Evolutionary conservation across 2,329 filamentous ascomycete genomes (phyloP).

Genomic region (Fusarium liriodendri): DNA sequence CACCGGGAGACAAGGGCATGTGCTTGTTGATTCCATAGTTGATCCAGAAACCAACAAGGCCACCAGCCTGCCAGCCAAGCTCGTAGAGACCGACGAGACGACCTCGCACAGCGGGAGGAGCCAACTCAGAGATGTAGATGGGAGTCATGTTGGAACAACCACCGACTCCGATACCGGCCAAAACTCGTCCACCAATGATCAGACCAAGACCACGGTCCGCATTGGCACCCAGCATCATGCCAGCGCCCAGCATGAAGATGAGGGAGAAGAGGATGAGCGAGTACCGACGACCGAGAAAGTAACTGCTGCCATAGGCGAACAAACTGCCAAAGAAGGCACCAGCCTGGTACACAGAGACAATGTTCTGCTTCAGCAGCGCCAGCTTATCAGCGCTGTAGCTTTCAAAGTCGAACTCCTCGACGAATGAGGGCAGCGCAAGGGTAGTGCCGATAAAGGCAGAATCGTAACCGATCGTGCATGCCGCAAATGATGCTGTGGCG

Average conservation of each 20-base stretch:
- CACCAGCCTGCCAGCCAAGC: conserved; percentile 72
- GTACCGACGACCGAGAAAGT: conserved; percentile 74
- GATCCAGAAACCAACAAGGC: conserved; percentile 74
- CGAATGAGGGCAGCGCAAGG: conserved; percentile 76
- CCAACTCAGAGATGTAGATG: conserved; percentile 70
- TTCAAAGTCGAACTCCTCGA: conserved; percentile 73
- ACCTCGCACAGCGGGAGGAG: conserved; percentile 72
- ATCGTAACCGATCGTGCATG: conserved; percentile 71
- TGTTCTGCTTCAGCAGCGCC: conserved; percentile 76
- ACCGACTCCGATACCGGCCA: conserved; percentile 73
- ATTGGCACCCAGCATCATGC: conserved; percentile 77
- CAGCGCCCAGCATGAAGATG: conserved; percentile 77
- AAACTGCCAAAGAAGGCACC: conserved; percentile 87
- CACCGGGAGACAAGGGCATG: conserved; percentile 53
- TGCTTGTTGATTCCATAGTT: conserved; percentile 71
- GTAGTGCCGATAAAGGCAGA: conserved; percentile 85
- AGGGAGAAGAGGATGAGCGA: conserved; percentile 70
- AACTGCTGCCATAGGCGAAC: conserved; percentile 72
- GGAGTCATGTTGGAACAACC: conserved; percentile 72
- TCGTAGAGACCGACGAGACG: conserved; percentile 76
- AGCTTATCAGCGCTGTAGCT: conserved; percentile 59
- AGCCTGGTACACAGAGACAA: conserved; percentile 84
- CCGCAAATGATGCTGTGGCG: conserved; percentile 65
- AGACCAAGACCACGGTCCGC: conserved; percentile 71
- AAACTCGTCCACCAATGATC: conserved; percentile 71